Base-by-base conservation (phyloP, 1,284 basidiomycete genomes). In the Tilletia horrida region DNA sequence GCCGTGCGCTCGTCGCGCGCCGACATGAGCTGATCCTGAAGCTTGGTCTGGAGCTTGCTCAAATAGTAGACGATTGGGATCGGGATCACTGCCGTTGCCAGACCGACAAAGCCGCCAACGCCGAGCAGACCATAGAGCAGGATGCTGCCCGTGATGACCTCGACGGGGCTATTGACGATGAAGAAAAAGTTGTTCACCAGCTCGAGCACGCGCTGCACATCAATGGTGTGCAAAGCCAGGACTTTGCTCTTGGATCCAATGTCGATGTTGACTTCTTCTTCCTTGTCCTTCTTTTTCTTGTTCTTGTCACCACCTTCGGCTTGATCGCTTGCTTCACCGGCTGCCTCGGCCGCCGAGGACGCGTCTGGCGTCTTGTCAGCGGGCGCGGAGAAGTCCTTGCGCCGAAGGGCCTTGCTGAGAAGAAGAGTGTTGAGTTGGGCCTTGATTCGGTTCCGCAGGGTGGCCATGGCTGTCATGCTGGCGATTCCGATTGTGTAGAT, bases 61-160 rank as follows among this genome's bases (percentile, higher is more conserved):
- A 55, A 11, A 21, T 62, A 16, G 43, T 73, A 67, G 44, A 55
- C 52, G 13, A 75, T 14, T 0, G 76, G 75, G 63, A 73, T 71
- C n/a, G 67, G 21, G n/a, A 73, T 31, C 25, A 76, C 59, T 11
- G 70, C 67, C 2, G 68, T 67, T 2, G 45, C 69, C 2, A 75
- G 67, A 14, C 76, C 75, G 16, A 71, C 64, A 16, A 77, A 71
- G 1, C 52, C 52, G 73, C 73, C 16, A 69, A 71, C 66, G 18
- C 76, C 76, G 16, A 77, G 67, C n/a, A 77, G 72, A 31, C 72
- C 66, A 63, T 75, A 75, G 14, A 72, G 64, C 57, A 77, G 75
- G 2, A 66, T 64, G 2, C 69, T 65, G 52, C 68, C 75, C 21
- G 73, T 73, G n/a, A 66, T 29, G 7, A 77, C 52, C 50, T 76